Base-by-base conservation (phyloP, 345 rosid species). In the Raphanus raphanistrum region DNA sequence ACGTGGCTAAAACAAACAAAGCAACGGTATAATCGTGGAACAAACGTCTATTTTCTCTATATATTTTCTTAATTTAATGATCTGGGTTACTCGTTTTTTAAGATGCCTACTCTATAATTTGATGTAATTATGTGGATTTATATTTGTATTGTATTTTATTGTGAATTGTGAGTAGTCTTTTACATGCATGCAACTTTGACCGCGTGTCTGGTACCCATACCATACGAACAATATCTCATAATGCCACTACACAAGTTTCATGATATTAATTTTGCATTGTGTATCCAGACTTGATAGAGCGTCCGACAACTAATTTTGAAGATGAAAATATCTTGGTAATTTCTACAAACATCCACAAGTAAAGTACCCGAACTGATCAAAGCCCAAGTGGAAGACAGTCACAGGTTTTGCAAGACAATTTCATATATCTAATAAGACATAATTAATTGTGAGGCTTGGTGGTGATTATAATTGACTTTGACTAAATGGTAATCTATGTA, bases 121-220 rank as follows among this genome's bases (percentile, higher is more conserved):
- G 29, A 76, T 48, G 70, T 76, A 35, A 41, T 50, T 76, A 33
- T 71, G 25, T 78, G 63, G 12, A 60, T 66, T 29, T 45, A 26
- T 72, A 41, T 63, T 43, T 12, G 52, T 43, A 4, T 48, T 48
- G 55, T 48, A 48, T n/a, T 55, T 59, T 13, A 48, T 48, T 48
- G 55, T 48, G 55, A 50, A 21, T 7, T 67, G 63, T 60, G 32
- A 78, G 4, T 60, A 43, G 33, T 58, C 4, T 8, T 26, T 32
- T 78, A 72, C 64, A 26, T 61, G 77, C 77, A 66, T 66, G 76
- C 55, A 57, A 52, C 43, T 57, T 21, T 64, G 60, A 71, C 5
- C 17, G 55, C 55, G 17, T 48, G 17, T 48, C 16, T 48, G 13
- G 54, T 48, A 48, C 54, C 54, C 54, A 48, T 48, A 48, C 54